Conservation (phyloP, 129 eudicot genomes). For the carrot (Daucus carota) region DH1_v3.0 NC_030389.2:31282501-31283000, state of each 20-base stretch:
- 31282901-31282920: not conserved
- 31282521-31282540: not conserved
- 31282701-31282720: not conserved
- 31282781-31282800: not conserved
- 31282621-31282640: too few relatives aligned
- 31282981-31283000: too few relatives aligned
- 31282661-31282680: not conserved
- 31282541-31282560: not conserved
- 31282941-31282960: too few relatives aligned
- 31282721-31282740: not conserved
- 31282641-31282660: not conserved
- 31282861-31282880: not conserved
- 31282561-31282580: too few relatives aligned
- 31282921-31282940: not conserved
- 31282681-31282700: not conserved
- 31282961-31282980: too few relatives aligned
- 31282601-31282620: too few relatives aligned
- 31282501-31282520: not conserved
- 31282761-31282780: slow-evolving; percentile 2
- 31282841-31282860: not conserved
- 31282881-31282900: not conserved
- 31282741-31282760: not conserved
- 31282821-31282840: not conserved
- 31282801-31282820: not conserved
- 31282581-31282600: too few relatives aligned